These are phyloP conservation scores for Fusarium pseudograminearum DNA, from an alignment of 2,329 filamentous ascomycete genomes.

Conservation along the genomic window DNA sequence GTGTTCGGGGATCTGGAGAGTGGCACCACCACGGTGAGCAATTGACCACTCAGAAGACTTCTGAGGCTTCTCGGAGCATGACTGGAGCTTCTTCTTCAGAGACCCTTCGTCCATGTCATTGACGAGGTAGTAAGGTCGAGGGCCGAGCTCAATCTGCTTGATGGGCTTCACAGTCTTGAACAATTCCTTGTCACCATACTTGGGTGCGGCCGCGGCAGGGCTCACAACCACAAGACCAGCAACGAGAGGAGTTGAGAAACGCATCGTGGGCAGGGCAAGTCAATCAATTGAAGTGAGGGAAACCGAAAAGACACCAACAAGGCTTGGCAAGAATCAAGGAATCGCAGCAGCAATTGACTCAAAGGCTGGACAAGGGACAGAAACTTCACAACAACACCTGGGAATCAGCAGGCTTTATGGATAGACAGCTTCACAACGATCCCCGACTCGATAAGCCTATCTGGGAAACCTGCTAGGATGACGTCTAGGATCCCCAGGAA, in stretches of 20 bases:
- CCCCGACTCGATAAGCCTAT: constrained; percentile 32
- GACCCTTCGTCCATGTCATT: constrained; percentile 70
- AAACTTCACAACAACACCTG: constrained; percentile 2
- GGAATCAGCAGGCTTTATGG: constrained; percentile 40
- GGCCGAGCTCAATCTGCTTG: constrained; percentile 68
- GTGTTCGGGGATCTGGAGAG: constrained; percentile 74
- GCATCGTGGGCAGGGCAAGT: constrained; percentile 47
- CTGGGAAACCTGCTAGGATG: constrained; percentile 31
- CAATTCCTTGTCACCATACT: constrained; percentile 24
- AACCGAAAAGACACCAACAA: constrained; percentile 1
- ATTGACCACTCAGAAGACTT: constrained; percentile 68
- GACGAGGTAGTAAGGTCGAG: constrained; percentile 73
- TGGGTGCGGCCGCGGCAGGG: constrained; percentile 48
- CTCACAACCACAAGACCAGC: constrained; percentile 49
- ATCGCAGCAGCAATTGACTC: constrained; percentile 24
- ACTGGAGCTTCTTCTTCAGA: constrained; percentile 69
- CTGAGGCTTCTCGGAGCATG: constrained; percentile 67
- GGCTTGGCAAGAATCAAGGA: constrained; percentile 9
- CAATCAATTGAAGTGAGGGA: constrained; percentile 20
- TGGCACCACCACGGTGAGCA: constrained; percentile 71
- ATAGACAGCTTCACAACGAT: constrained; percentile 15
- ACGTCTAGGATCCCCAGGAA: constrained; percentile 29
- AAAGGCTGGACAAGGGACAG: constrained; percentile 26
- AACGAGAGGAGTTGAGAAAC: constrained; percentile 48
- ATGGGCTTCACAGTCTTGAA: constrained; percentile 57